Evolutionary conservation across 2,329 filamentous ascomycete species (phyloP).

Genomic region (Nigrospora osmanthi): DNA sequence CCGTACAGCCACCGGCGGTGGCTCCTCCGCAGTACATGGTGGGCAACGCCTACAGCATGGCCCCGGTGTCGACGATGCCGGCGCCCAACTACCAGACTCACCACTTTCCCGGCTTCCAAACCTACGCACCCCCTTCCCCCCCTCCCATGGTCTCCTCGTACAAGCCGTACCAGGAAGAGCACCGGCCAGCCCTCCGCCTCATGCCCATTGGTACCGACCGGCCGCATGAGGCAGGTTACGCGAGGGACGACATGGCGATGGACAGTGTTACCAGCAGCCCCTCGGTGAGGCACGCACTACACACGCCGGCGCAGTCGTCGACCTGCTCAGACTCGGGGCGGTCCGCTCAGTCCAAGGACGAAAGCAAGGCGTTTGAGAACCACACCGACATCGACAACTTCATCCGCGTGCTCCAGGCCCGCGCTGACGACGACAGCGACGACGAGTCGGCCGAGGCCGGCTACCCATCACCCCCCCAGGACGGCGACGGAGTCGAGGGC

Average conservation of each 20-base stretch:
- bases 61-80: conserved; percentile 32
- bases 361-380: conserved; percentile 52
- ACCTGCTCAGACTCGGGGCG: conserved; percentile 29
- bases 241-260: conserved; percentile 10
- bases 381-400: conserved; percentile 79
- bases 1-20: conserved; percentile 30
- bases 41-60: conserved; percentile 32
- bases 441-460: conserved; percentile 16
- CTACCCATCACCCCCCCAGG: conserved; percentile 20
- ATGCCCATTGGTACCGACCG: conserved; percentile 21
- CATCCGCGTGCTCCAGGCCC: conserved; percentile 81
- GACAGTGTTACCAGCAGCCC: conserved; percentile 19
- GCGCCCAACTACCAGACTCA: conserved; percentile 33
- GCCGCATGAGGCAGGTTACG: conserved; percentile 7
- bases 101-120: conserved; percentile 34
- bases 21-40: conserved; percentile 41
- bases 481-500: conserved; percentile 14
- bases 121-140: conserved; percentile 26
- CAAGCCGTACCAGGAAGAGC: conserved; percentile 17
- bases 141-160: conserved; percentile 14
- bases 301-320: conserved; percentile 3
- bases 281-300: conserved; percentile 11
- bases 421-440: conserved; percentile 31
- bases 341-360: conserved; percentile 36
- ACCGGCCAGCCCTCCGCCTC: conserved; percentile 15